These are phyloP conservation scores for Puccinia horiana DNA, from an alignment of 1,284 basidiomycete species.

Conservation along the genomic window DNA sequence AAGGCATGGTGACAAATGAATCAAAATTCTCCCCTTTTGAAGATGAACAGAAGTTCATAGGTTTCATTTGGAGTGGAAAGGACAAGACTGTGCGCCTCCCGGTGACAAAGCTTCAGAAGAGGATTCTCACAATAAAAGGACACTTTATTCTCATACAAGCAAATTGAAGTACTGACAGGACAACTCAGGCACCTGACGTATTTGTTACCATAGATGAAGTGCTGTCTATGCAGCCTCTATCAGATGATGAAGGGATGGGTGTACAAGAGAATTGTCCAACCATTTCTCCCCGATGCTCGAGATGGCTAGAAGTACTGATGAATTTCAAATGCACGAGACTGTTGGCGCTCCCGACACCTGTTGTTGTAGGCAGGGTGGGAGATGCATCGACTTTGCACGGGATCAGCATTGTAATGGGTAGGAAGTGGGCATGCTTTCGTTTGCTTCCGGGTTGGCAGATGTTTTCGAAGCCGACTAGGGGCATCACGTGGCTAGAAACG, in stretches of 20 bases:
- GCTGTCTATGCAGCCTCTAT: background rate
- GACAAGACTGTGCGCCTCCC: slow-evolving; percentile 4
- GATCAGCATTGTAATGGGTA: background rate
- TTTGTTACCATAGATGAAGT: slow-evolving; percentile 5
- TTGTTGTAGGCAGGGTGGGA: background rate
- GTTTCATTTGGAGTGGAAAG: slow-evolving; percentile 20
- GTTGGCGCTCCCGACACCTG: background rate
- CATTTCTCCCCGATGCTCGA: background rate
- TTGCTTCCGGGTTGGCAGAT: no score
- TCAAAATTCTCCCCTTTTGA: background rate
- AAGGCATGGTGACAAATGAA: slow-evolving; percentile 4
- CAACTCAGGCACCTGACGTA: background rate
- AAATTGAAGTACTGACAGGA: background rate
- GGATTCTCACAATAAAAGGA: background rate
- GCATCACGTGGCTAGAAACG: no score
- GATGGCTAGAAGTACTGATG: background rate
- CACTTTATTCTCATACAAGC: background rate
- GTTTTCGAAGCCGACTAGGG: no score
- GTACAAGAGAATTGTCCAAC: no score
- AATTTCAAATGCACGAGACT: background rate
- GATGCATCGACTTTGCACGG: slow-evolving; percentile 6
- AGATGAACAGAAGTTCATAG: slow-evolving; percentile 10
- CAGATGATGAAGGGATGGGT: background rate
- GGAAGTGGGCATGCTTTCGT: background rate
- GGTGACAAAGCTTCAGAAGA: background rate